Evolutionary conservation across 805 yeast species (phyloP).

Genomic region (Schwanniomyces pseudopolymorphus): DNA sequence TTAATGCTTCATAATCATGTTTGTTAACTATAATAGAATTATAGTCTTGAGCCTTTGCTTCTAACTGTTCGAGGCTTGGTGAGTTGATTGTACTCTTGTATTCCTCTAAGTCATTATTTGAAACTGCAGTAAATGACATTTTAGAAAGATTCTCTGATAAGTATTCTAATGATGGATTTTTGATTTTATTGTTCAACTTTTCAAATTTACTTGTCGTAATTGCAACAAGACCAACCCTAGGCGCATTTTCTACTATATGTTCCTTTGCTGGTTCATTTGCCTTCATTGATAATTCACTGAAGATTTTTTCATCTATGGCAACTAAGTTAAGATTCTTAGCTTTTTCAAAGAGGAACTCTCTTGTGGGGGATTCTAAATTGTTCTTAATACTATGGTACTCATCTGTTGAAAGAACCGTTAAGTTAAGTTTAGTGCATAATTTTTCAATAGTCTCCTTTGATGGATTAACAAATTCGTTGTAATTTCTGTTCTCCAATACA

Average conservation of each 20-base stretch:
- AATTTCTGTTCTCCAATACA: conserved; percentile 16
- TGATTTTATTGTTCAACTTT: conserved; percentile 11
- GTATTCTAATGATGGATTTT: conserved; percentile 27
- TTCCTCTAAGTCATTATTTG: conserved; percentile 13
- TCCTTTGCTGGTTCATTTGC: conserved; percentile 13
- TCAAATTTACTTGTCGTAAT: conserved; percentile 13
- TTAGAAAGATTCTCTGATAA: conserved; percentile 18
- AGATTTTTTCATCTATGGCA: conserved; percentile 1
- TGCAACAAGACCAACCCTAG: conserved; percentile 21
- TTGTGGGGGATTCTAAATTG: conserved; percentile 15
- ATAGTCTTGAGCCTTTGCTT: conserved; percentile 17
- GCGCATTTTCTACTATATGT: conserved; percentile 18
- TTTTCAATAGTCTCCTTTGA: background rate
- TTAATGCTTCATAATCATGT: conserved; percentile 15
- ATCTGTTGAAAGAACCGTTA: conserved; percentile 13
- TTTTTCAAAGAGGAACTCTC: conserved; percentile 13
- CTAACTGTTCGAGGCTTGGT: conserved; percentile 31
- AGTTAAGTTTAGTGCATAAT: conserved; percentile 15
- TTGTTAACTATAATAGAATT: conserved; percentile 17
- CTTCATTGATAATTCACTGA: conserved; percentile 4
- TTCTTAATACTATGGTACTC: conserved; percentile 14
- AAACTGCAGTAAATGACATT: conserved; percentile 8
- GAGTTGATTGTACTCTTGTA: conserved; percentile 8
- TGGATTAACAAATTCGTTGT: conserved; percentile 3
- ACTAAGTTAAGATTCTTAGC: conserved; percentile 10